Percentiles rank a stretch among this genome's conserved stretches.
These are phyloP conservation scores for Exophiala sp. DNA, from an alignment of 2,329 filamentous ascomycete species.

Conservation along the genomic window DNA sequence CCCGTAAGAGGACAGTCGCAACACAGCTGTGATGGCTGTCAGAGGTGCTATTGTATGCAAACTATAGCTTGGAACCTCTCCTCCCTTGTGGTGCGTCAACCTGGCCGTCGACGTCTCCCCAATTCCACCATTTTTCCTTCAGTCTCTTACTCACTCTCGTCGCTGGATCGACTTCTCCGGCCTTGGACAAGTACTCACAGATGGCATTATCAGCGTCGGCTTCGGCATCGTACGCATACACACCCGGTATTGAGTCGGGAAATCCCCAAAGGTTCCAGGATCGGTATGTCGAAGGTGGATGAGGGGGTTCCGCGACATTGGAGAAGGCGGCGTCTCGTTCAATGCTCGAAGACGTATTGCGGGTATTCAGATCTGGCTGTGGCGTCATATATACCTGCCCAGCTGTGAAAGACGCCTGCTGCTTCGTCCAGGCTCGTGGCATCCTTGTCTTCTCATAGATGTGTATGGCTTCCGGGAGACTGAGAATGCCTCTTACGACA, in stretches of 20 bases:
- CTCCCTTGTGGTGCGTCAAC: no score
- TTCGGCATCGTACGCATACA: conserved; percentile 22
- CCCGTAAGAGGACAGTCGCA: no score
- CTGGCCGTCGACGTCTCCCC: conserved; percentile 8
- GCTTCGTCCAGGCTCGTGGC: conserved; percentile 36
- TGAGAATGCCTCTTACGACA: conserved; percentile 34
- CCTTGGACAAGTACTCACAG: conserved; percentile 12
- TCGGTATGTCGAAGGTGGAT: conserved; percentile 6
- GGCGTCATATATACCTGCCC: conserved; percentile 15
- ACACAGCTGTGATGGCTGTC: no score
- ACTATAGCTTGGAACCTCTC: no score
- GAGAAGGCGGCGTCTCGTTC: background rate
- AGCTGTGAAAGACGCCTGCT: conserved; percentile 9
- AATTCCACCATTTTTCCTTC: conserved; percentile 11
- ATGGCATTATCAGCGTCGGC: conserved; percentile 18
- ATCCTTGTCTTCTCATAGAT: conserved; percentile 41
- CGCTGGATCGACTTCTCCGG: conserved; percentile 6
- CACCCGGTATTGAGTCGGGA: conserved; percentile 7
- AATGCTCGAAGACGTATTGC: conserved; percentile 1
- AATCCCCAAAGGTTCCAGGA: conserved; percentile 16
- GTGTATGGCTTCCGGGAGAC: conserved; percentile 33
- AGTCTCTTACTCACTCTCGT: conserved; percentile 13
- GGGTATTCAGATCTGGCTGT: conserved; percentile 1
- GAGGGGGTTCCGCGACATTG: background rate
- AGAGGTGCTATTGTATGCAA: no score